These are phyloP conservation scores for Eutrema japonicum DNA, from an alignment of 345 rosid genomes.

Conservation along the genomic window DNA sequence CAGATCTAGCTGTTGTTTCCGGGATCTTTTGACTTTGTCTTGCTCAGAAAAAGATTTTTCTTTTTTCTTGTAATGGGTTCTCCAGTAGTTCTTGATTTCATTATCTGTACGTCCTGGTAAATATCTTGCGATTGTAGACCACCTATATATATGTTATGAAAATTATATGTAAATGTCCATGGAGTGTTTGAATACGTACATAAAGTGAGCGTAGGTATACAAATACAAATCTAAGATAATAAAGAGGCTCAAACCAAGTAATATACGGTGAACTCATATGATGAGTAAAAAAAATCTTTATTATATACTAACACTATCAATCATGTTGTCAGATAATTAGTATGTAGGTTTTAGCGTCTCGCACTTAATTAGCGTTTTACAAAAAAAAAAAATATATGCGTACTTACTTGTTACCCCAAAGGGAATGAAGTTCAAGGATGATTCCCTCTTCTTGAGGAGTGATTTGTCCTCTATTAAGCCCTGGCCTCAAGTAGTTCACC, in stretches of 20 bases:
- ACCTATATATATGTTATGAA: constrained; percentile 45
- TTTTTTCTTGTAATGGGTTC: constrained; percentile 81
- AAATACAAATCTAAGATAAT: background rate
- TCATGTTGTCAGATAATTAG: background rate
- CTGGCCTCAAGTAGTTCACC: constrained; percentile 93
- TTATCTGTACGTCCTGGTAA: constrained; percentile 94
- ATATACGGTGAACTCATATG: background rate
- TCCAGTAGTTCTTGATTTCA: constrained; percentile 95
- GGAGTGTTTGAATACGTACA: constrained; percentile 2
- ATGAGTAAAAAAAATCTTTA: background rate
- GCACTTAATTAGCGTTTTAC: background rate
- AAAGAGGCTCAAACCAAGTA: background rate
- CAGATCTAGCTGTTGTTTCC: constrained; percentile 46
- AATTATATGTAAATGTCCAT: background rate
- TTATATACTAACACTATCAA: background rate
- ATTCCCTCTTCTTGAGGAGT: constrained; percentile 89
- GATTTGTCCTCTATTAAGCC: constrained; percentile 77
- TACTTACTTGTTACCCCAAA: constrained; percentile 87
- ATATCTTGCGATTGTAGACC: constrained; percentile 92
- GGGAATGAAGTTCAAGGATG: constrained; percentile 77
- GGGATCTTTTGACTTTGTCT: constrained; percentile 37
- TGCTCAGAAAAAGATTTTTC: constrained; percentile 46
- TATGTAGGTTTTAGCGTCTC: background rate
- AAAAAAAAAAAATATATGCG: background rate
- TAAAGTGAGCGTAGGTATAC: background rate